Base-by-base conservation (phyloP, 1,284 basidiomycete genomes). In the Porodaedalea pini region DNA sequence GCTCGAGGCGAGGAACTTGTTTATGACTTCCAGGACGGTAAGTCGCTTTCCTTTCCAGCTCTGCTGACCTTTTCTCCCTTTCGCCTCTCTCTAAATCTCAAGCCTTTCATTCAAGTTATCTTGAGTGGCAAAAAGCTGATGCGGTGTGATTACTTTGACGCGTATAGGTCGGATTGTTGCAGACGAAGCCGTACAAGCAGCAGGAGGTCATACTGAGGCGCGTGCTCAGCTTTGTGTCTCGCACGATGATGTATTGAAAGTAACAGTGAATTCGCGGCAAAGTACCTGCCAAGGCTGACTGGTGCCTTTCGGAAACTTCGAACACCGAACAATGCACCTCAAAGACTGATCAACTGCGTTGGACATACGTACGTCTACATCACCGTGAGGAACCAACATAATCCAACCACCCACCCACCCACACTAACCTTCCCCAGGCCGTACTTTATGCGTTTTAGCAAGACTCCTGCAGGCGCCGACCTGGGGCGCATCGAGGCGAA, bases 361-460 rank as follows among this genome's bases (percentile, higher is more conserved):
- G 64, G 64, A 23, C 66, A 69, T 53, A 71, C 70, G 73, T 73
- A 61, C 41, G 69, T 67, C 10, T 32, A 1, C 5, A 54, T 51
- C n/a, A 40, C 51, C 45, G 31, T 19, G 21, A 48, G 36, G 41
- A 47, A 10, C 13, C 52, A 31, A 41, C 17, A 27, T 53, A 34
- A 13, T 17, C 7, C 19, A n/a, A n/a, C 7, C 21, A 8, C 31
- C n/a, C n/a, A n/a, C n/a, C n/a, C n/a, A n/a, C n/a, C 31, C 31
- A 37, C 11, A 25, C 36, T 36, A 47, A 36, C 11, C 15, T 21
- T 39, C 11, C 32, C n/a, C 44, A 75, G 75, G 3, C 69, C 74
- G 4, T 75, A 78, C 61, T 77, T 76, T 54, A 58, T 69, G 27
- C 73, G 76, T 31, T 75, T 71, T 59, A 60, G 67, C 32, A 67